Evolutionary conservation across 2,329 filamentous ascomycete species (phyloP).

Genomic region (Colletotrichum sidae): DNA sequence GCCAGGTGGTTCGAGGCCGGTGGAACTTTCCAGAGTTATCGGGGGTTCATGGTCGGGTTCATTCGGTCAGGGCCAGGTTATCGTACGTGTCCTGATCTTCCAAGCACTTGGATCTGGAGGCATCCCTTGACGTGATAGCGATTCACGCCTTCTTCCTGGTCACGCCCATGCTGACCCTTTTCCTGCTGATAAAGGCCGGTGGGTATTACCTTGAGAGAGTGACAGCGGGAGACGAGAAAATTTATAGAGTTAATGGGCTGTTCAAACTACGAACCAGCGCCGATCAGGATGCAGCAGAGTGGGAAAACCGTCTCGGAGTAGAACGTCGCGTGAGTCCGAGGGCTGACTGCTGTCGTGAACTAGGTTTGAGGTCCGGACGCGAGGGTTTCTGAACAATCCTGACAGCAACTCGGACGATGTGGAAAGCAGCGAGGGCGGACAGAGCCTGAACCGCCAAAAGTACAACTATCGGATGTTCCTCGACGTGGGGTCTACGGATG

Average conservation of each 20-base stretch:
- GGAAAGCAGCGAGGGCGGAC: constrained; percentile 44
- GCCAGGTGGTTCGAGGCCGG: constrained; percentile 17
- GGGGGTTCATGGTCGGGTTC: constrained; percentile 60
- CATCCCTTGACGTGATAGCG: too few relatives aligned
- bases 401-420: constrained; percentile 53
- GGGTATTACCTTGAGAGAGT: constrained; percentile 1
- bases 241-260: constrained; percentile 38
- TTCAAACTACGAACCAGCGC: constrained; percentile 61
- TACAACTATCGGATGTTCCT: constrained; percentile 61
- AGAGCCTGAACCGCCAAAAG: constrained; percentile 52
- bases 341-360: not conserved
- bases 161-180: not conserved
- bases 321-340: constrained; percentile 39
- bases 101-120: not conserved
- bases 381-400: constrained; percentile 57
- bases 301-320: fast-evolving
- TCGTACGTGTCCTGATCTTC: constrained; percentile 47
- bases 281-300: constrained; percentile 41
- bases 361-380: constrained; percentile 45
- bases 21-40: constrained; percentile 61
- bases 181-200: not conserved
- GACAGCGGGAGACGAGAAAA: too few relatives aligned
- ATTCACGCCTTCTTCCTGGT: constrained; percentile 27
- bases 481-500: constrained; percentile 60
- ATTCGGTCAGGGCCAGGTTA: constrained; percentile 60